These are phyloP conservation scores for Collybia sp. DNA, from an alignment of 768 basidiomycete species.

Conservation along the genomic window DNA sequence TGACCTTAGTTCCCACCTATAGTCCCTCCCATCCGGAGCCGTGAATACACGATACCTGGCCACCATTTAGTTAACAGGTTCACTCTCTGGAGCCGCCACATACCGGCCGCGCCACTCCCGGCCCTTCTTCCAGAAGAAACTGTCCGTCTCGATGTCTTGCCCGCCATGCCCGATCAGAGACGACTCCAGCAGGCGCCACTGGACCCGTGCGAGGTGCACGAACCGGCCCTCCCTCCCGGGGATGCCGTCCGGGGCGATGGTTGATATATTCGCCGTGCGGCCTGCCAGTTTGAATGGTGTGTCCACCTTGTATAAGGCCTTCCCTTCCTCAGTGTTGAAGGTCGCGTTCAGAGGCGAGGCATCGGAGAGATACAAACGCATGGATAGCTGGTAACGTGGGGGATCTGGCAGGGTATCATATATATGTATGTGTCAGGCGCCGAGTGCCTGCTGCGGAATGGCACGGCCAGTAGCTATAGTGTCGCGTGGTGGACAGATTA, in stretches of 20 bases:
- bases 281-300: slow-evolving; percentile 14
- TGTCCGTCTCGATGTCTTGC: slow-evolving; percentile 14
- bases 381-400: neutral
- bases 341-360: slow-evolving; percentile 14
- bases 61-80: neutral
- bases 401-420: too few relatives aligned
- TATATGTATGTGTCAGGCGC: too few relatives aligned
- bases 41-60: slow-evolving; percentile 17
- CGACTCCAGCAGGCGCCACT: slow-evolving; percentile 16
- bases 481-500: too few relatives aligned
- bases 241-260: slow-evolving; percentile 6
- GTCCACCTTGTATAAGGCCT: slow-evolving; percentile 15
- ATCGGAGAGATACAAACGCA: slow-evolving; percentile 18
- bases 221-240: slow-evolving; percentile 6
- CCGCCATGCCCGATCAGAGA: slow-evolving; percentile 12
- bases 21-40: slow-evolving; percentile 16
- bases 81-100: neutral
- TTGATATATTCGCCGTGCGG: slow-evolving; percentile 13
- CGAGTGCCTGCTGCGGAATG: too few relatives aligned
- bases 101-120: slow-evolving; percentile 17
- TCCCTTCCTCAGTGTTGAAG: slow-evolving; percentile 15
- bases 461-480: too few relatives aligned
- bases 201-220: slow-evolving; percentile 14
- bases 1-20: slow-evolving; percentile 16
- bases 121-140: slow-evolving; percentile 18